Conservation (phyloP, 2,329 filamentous ascomycete species). For the Penicillium sp. region DNA sequence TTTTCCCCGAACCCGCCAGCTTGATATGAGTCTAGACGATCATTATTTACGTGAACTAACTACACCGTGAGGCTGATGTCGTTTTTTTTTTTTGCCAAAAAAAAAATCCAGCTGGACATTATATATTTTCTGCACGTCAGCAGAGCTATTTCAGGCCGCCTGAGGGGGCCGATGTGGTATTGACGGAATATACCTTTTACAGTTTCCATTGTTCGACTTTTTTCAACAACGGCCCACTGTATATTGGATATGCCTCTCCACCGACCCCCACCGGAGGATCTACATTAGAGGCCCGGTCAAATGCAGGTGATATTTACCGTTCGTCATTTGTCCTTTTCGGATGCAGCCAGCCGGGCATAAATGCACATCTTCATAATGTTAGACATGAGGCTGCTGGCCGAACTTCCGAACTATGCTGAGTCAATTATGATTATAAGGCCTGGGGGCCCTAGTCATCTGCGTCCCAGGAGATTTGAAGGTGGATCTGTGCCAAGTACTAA, state of each 20-base stretch:
- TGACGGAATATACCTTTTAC: background rate
- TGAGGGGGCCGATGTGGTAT: background rate
- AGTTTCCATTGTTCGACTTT: background rate
- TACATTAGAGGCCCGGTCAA: background rate
- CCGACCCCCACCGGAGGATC: slow-evolving; percentile 5
- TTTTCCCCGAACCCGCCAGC: background rate
- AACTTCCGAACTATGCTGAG: background rate
- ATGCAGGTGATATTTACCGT: slow-evolving; percentile 1
- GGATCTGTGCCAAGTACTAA: background rate
- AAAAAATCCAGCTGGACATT: background rate
- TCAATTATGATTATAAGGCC: background rate
- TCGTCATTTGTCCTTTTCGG: background rate
- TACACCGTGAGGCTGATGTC: background rate
- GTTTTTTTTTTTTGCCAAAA: background rate
- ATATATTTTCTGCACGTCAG: background rate
- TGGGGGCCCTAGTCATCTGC: background rate
- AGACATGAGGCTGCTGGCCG: background rate
- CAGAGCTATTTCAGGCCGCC: background rate
- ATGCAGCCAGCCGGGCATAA: background rate
- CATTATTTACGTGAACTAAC: slow-evolving; percentile 6
- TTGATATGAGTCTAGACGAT: slow-evolving; percentile 8
- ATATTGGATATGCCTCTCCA: slow-evolving; percentile 6
- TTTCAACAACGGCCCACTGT: slow-evolving; percentile 6
- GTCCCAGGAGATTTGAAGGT: background rate
- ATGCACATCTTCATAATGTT: background rate